Conservation (phyloP, 2,329 filamentous ascomycete genomes). For the Spiromastix sp. region DNA sequence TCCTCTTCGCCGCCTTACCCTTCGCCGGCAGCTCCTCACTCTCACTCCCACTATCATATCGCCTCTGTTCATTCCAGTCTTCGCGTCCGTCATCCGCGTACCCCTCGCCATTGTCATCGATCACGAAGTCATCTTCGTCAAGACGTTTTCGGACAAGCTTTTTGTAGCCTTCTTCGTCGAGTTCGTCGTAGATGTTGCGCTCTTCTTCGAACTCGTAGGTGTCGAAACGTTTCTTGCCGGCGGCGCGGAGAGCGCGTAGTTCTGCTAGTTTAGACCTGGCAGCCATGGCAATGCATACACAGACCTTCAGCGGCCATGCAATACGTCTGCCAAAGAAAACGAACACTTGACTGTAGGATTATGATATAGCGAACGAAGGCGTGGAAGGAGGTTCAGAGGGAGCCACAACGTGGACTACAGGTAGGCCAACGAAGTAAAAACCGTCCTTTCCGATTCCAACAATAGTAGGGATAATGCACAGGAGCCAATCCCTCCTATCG, state of each 20-base stretch:
- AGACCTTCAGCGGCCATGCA: too few relatives aligned
- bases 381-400: not conserved
- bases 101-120: slow-evolving; percentile 89
- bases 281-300: slow-evolving; percentile 10
- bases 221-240: slow-evolving; percentile 84
- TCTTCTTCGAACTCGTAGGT: slow-evolving; percentile 80
- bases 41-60: slow-evolving; percentile 57
- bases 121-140: slow-evolving; percentile 93
- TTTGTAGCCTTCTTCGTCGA: slow-evolving; percentile 95
- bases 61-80: slow-evolving; percentile 71
- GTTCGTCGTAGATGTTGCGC: slow-evolving; percentile 82
- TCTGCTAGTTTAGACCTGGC: slow-evolving; percentile 45
- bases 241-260: slow-evolving; percentile 70
- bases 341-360: too few relatives aligned
- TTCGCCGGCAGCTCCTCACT: slow-evolving; percentile 59
- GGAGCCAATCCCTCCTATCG: too few relatives aligned
- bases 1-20: slow-evolving; percentile 64
- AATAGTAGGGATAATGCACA: too few relatives aligned
- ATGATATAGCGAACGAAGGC: too few relatives aligned
- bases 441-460: too few relatives aligned
- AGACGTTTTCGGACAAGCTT: slow-evolving; percentile 82
- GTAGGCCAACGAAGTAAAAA: too few relatives aligned
- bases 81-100: slow-evolving; percentile 91
- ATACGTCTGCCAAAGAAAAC: too few relatives aligned
- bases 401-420: not conserved